These are phyloP conservation scores for Henckelia pumila DNA, from an alignment of 257 asterid species.

Conservation along the genomic window DNA sequence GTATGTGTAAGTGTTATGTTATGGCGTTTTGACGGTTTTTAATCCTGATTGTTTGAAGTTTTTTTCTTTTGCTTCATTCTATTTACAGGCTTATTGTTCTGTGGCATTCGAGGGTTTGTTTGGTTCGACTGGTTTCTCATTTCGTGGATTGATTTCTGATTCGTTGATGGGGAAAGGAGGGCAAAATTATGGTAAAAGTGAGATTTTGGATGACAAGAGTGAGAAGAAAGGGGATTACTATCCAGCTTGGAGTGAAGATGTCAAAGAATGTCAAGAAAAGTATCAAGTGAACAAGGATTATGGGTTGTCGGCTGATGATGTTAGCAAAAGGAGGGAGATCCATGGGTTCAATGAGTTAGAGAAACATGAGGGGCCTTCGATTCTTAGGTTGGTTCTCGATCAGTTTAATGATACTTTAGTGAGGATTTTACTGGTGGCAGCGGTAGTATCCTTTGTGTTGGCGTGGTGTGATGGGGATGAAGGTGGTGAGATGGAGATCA, in stretches of 20 bases:
- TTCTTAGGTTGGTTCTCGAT: slow-evolving; percentile 74
- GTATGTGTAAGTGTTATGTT: not conserved
- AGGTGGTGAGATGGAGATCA: slow-evolving; percentile 95
- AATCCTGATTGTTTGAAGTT: not conserved
- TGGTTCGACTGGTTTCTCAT: not conserved
- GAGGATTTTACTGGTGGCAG: slow-evolving; percentile 85
- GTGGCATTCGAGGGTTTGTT: not conserved
- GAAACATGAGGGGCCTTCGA: slow-evolving; percentile 91
- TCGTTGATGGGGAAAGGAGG: slow-evolving; percentile 89
- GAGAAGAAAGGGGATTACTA: slow-evolving; percentile 37
- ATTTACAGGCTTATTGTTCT: not conserved
- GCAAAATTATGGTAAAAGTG: slow-evolving; percentile 54
- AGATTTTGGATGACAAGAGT: slow-evolving; percentile 29
- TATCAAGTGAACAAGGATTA: slow-evolving; percentile 50
- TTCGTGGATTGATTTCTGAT: slow-evolving; percentile 3
- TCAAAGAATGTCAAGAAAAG: slow-evolving; percentile 73
- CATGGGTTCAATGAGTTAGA: slow-evolving; percentile 88
- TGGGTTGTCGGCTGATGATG: slow-evolving; percentile 67
- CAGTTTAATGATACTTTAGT: slow-evolving; percentile 95
- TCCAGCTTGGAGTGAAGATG: slow-evolving; percentile 82
- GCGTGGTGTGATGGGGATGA: slow-evolving; percentile 95
- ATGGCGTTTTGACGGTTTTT: not conserved
- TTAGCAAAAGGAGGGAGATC: slow-evolving; percentile 66
- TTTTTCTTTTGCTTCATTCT: not conserved
- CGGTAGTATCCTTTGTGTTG: slow-evolving; percentile 88